Evolutionary conservation across 441 rosid genomes (phyloP).

Genomic region (Syzygium syzygioides): DNA sequence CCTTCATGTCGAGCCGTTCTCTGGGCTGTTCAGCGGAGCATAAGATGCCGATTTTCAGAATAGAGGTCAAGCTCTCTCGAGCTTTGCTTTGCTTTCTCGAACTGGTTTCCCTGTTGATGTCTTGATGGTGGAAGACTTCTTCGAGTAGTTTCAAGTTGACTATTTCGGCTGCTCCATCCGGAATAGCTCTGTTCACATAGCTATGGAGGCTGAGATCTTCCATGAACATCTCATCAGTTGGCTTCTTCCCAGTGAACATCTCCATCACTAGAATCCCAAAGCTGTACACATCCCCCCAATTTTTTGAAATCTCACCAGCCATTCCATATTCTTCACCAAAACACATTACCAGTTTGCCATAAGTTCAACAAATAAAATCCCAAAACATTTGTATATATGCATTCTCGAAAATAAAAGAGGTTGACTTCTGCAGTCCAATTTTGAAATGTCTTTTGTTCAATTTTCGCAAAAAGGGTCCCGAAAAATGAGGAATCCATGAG

Average conservation of each 20-base stretch:
- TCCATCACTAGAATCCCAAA: slow-evolving; percentile 25
- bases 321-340: slow-evolving; percentile 21
- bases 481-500: background rate
- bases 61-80: slow-evolving; percentile 16
- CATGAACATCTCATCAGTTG: slow-evolving; percentile 22
- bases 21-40: slow-evolving; percentile 23
- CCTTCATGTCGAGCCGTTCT: slow-evolving; percentile 17
- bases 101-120: background rate
- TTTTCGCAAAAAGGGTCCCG: background rate
- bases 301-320: slow-evolving; percentile 10
- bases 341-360: background rate
- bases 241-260: slow-evolving; percentile 29
- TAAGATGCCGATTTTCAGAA: slow-evolving; percentile 23
- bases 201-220: slow-evolving; percentile 21
- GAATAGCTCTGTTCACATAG: slow-evolving; percentile 23
- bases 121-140: slow-evolving; percentile 3
- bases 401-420: background rate
- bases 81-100: background rate
- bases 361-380: background rate
- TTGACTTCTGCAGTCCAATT: background rate
- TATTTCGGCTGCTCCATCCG: slow-evolving; percentile 19
- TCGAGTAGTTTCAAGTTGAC: slow-evolving; percentile 17
- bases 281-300: slow-evolving; percentile 25
- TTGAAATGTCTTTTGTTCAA: background rate
- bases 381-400: background rate